Percentiles rank a stretch among this genome's conserved stretches.
These are phyloP conservation scores for Thalassiosira mediterranea DNA, from an alignment of 352 stramenopile genomes.

Conservation along the genomic window DNA sequence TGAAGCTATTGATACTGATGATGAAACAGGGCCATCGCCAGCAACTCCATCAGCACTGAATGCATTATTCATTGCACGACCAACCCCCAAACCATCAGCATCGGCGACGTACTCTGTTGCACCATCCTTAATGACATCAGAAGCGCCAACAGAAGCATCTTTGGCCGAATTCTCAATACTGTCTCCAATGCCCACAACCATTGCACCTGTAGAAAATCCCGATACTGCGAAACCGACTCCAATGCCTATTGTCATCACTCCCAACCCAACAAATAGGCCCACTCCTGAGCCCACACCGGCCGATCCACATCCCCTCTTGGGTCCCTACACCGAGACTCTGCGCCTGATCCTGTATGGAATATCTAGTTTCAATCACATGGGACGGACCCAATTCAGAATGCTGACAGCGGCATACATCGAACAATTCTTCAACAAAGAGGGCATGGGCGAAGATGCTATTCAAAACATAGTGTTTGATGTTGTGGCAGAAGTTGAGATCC, in stretches of 20 bases:
- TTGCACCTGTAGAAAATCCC: too few relatives aligned
- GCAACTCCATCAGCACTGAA: too few relatives aligned
- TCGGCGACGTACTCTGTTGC: too few relatives aligned
- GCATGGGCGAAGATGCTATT: conserved; percentile 34
- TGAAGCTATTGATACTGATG: too few relatives aligned
- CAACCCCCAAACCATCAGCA: too few relatives aligned
- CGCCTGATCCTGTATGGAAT: conserved; percentile 41
- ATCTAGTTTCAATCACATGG: conserved; percentile 22
- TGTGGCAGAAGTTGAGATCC: conserved; percentile 27
- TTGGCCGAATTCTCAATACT: neutral
- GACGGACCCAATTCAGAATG: conserved; percentile 43
- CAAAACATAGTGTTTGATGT: conserved; percentile 55
- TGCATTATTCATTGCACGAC: too few relatives aligned
- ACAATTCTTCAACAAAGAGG: conserved; percentile 47
- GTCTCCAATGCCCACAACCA: neutral
- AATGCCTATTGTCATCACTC: conserved; percentile 5
- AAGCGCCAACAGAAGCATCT: too few relatives aligned
- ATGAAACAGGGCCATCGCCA: too few relatives aligned
- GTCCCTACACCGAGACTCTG: conserved; percentile 32
- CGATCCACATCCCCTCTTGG: conserved; percentile 25
- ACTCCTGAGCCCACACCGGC: conserved; percentile 7
- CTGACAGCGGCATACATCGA: conserved; percentile 45
- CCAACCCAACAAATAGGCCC: neutral
- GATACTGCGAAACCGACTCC: conserved; percentile 3
- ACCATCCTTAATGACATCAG: too few relatives aligned